Evolutionary conservation across 1,284 basidiomycete genomes (phyloP).

Genomic region (Ustilago trichophora): DNA sequence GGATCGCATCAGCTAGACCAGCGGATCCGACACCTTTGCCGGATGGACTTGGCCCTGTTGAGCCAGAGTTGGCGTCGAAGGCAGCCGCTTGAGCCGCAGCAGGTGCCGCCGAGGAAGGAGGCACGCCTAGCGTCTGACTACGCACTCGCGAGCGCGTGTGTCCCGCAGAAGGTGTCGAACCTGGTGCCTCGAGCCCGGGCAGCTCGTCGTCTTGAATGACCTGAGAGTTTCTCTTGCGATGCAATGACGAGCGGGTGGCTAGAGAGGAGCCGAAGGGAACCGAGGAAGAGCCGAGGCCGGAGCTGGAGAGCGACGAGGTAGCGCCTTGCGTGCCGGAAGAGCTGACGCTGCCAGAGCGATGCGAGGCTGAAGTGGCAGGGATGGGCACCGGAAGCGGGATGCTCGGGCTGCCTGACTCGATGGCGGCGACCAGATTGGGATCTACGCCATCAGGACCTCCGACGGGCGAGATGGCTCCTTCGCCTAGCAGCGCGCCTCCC

Average conservation of each 20-base stretch:
- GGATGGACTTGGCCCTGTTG: conserved; percentile 28
- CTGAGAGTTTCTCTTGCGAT: conserved; percentile 27
- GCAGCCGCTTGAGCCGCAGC: conserved; percentile 5
- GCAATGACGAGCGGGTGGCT: conserved; percentile 4
- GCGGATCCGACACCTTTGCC: conserved; percentile 6
- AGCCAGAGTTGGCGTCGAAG: conserved; percentile 6
- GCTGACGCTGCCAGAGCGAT: conserved; percentile 38
- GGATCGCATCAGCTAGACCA: conserved; percentile 67
- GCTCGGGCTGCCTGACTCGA: conserved; percentile 48
- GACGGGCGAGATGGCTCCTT: conserved; percentile 53
- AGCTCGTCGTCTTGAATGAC: conserved; percentile 31
- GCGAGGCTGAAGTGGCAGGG: conserved; percentile 25
- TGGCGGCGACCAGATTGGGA: conserved; percentile 62
- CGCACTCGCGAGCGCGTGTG: conserved; percentile 48
- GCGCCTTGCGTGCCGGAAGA: conserved; percentile 44
- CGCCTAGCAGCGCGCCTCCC: conserved; percentile 50
- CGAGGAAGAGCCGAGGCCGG: conserved; percentile 25
- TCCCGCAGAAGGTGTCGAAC: conserved; percentile 5
- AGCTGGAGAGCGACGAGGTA: conserved; percentile 30
- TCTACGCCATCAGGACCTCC: conserved; percentile 65
- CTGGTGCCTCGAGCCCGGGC: conserved; percentile 5
- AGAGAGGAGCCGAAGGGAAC: conserved; percentile 26
- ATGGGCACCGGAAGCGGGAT: conserved; percentile 45
- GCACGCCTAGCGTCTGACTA: conserved; percentile 51
- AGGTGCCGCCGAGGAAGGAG: conserved; percentile 10